Conservation (phyloP, 2,329 filamentous ascomycete species). For the Juglanconis juglandina region DNA sequence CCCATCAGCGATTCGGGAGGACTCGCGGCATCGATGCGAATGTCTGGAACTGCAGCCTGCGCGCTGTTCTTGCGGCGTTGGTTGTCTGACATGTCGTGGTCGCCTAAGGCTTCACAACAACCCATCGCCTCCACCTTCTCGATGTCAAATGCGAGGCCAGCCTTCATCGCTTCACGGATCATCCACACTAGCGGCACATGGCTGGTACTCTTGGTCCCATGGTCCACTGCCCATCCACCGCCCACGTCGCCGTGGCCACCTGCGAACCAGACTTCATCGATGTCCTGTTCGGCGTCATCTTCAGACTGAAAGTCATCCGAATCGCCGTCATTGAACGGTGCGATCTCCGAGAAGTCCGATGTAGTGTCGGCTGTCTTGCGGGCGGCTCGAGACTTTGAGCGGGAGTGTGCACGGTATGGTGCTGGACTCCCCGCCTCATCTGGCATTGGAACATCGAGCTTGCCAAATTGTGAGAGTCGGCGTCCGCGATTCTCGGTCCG, state of each 20-base stretch:
- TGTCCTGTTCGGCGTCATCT: slow-evolving; percentile 60
- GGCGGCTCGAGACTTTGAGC: slow-evolving; percentile 21
- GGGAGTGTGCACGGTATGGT: slow-evolving; percentile 41
- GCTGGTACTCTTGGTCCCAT: slow-evolving; percentile 58
- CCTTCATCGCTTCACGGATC: slow-evolving; percentile 55
- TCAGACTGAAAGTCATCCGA: slow-evolving; percentile 36
- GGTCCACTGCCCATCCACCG: slow-evolving; percentile 65
- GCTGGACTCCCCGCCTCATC: slow-evolving; percentile 26
- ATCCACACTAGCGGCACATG: slow-evolving; percentile 66
- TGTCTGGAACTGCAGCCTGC: slow-evolving; percentile 26
- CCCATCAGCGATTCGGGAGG: slow-evolving; percentile 19
- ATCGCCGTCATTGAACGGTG: slow-evolving; percentile 24
- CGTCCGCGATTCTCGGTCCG: slow-evolving; percentile 14
- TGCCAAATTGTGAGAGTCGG: not conserved
- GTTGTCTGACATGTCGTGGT: not conserved
- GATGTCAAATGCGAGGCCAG: slow-evolving; percentile 68
- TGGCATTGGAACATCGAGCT: slow-evolving; percentile 1
- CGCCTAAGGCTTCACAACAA: slow-evolving; percentile 48
- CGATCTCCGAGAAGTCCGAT: slow-evolving; percentile 30
- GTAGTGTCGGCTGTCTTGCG: slow-evolving; percentile 26
- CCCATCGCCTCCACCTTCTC: slow-evolving; percentile 65
- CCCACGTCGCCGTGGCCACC: slow-evolving; percentile 78
- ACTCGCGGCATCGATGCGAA: slow-evolving; percentile 31
- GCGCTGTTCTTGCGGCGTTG: not conserved
- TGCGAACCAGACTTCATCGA: slow-evolving; percentile 78